Evolutionary conservation across 2,329 filamentous ascomycete genomes (phyloP), one percentile per base, ranked within the genome.

Genomic region (Xylaria sp.): DNA sequence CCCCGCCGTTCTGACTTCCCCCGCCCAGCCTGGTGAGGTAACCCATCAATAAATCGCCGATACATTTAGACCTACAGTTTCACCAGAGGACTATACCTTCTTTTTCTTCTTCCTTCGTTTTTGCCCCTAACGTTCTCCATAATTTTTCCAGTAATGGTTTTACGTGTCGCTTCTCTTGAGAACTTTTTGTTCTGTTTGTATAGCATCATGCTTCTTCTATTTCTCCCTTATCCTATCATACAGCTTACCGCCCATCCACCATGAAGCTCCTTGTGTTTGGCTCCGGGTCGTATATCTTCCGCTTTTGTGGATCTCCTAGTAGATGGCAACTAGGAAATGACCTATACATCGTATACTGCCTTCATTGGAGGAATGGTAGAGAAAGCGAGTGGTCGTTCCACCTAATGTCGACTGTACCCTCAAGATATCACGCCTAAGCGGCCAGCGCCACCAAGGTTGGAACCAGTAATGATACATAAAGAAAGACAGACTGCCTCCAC

Each of bases 161-260:
- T 57, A 60, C 55, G 44, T 60, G 32, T 42, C 47, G 32, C 47
- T 61, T 44, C 51, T 48, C 40, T 59, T 50, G 53, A n/a, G 53
- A 25, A 53, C 40, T 60, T 44, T 48, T 32, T 23, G 55, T 65
- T 54, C 35, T 27, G 37, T 47, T 64, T 57, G 60, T 47, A 48
- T 64, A 69, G 57, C 55, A 37, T 58, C 48, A 61, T 6, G 32
- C 32, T 65, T 32, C 57, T 44, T 58, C 55, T 48, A 60, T 53
- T 64, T 35, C 29, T 35, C 37, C 50, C 37, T 53, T 57, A 27
- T 25, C 29, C 25, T 37, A 65, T 66, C 63, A 63, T 69, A 69
- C 59, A 62, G 44, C 60, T 60, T 62, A 58, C 44, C 29, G 27
- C 58, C 42, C 64, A 42, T 68, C 59, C 57, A 63, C 68, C 68